Evolutionary conservation across 345 rosid genomes (phyloP).

Genomic region (Dimocarpus longan): DNA sequence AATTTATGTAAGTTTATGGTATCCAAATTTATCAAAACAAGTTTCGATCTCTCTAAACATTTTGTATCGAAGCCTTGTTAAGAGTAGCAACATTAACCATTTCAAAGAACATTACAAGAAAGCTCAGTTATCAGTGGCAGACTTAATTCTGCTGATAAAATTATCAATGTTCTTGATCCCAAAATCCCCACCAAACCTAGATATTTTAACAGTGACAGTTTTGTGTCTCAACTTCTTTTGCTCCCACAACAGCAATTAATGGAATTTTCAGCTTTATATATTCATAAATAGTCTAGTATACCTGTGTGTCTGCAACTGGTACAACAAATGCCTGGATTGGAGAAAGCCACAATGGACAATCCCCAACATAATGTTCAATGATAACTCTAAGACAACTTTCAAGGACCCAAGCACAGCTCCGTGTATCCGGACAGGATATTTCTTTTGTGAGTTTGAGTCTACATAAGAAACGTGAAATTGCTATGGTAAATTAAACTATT

Average conservation of each 20-base stretch:
- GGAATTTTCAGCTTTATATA: conserved; percentile 81
- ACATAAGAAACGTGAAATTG: conserved; percentile 83
- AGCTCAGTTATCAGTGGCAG: conserved; percentile 53
- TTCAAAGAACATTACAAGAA: conserved; percentile 38
- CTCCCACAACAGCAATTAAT: conserved; percentile 87
- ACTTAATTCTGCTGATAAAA: conserved; percentile 59
- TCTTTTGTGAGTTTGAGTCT: conserved; percentile 74
- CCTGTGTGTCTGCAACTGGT: conserved; percentile 93
- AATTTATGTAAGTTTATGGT: no score
- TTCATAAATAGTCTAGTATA: conserved; percentile 17
- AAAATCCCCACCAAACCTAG: conserved; percentile 82
- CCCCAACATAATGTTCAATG: conserved; percentile 96
- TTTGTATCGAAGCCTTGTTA: not conserved
- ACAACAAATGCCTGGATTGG: conserved; percentile 87
- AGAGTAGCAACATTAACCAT: not conserved
- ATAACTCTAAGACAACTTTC: conserved; percentile 89
- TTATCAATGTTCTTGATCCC: conserved; percentile 69
- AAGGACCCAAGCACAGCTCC: conserved; percentile 94
- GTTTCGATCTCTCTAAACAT: not conserved
- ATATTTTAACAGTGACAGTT: conserved; percentile 64
- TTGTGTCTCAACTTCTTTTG: conserved; percentile 76
- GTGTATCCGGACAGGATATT: conserved; percentile 92
- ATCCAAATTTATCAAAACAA: not conserved
- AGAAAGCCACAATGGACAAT: conserved; percentile 91
- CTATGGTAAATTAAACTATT: conserved; percentile 63